These are phyloP conservation scores for Croton laevigatus DNA, from an alignment of 441 rosid species.

Conservation along the genomic window DNA sequence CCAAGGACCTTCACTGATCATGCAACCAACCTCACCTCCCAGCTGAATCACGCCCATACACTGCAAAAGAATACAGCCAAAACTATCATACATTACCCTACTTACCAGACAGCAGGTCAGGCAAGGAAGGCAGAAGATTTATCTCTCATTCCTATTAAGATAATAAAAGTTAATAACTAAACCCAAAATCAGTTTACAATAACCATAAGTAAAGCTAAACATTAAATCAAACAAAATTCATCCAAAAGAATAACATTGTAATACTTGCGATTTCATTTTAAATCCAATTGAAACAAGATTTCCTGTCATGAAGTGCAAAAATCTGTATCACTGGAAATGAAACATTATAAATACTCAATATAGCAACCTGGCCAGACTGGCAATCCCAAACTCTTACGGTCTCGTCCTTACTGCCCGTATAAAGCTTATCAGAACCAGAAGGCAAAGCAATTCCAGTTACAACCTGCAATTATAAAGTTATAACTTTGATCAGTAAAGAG, in stretches of 20 bases:
- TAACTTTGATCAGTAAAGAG: constrained; percentile 14
- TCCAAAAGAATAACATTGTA: background rate
- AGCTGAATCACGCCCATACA: constrained; percentile 58
- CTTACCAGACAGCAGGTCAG: background rate
- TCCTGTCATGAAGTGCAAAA: background rate
- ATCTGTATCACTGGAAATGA: background rate
- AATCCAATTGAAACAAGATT: background rate
- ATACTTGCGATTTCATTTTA: background rate
- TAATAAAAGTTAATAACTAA: background rate
- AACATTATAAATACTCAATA: background rate
- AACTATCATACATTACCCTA: background rate
- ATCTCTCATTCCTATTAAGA: background rate
- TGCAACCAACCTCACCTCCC: constrained; percentile 93
- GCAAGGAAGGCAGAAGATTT: background rate
- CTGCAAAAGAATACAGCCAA: constrained; percentile 35
- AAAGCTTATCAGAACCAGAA: constrained; percentile 84
- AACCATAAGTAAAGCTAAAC: background rate
- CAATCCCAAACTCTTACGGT: constrained; percentile 92
- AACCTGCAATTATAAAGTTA: constrained; percentile 40
- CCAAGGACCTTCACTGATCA: constrained; percentile 97
- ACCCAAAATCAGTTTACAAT: background rate
- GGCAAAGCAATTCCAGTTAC: constrained; percentile 90
- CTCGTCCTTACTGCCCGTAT: constrained; percentile 85
- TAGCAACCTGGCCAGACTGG: constrained; percentile 81
- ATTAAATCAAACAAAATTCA: background rate